These are phyloP conservation scores for Lepiota brunneoincarnata DNA, from an alignment of 768 basidiomycete species.

Conservation along the genomic window DNA sequence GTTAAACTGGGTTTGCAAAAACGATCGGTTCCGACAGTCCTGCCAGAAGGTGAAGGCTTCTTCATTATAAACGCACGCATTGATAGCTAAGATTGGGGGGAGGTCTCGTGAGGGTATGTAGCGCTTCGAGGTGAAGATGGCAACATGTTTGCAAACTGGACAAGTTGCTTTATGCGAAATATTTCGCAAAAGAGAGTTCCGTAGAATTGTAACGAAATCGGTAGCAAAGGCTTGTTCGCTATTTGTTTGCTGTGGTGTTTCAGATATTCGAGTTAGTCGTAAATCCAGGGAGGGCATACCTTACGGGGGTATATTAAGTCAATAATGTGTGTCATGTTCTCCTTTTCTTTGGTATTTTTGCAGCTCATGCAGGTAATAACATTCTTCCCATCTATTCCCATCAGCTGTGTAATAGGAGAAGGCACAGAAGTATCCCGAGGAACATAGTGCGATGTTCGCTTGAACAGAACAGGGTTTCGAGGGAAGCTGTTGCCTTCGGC, in stretches of 20 bases:
- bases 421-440: conserved; percentile 32
- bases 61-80: conserved; percentile 76
- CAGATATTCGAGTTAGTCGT: not conserved
- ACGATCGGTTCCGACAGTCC: conserved; percentile 56
- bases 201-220: conserved; percentile 69
- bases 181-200: conserved; percentile 75
- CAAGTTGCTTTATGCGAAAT: conserved; percentile 87
- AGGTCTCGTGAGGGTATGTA: conserved; percentile 62
- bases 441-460: conserved; percentile 18
- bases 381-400: conserved; percentile 79
- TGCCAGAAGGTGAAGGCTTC: conserved; percentile 77
- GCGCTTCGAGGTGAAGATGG: conserved; percentile 68
- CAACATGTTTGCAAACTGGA: conserved; percentile 74
- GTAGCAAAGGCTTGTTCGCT: conserved; percentile 20
- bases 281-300: conserved; percentile 35
- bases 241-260: not conserved
- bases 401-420: conserved; percentile 81
- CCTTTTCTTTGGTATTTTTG: conserved; percentile 67
- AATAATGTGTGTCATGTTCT: conserved; percentile 76
- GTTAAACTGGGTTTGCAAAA: conserved; percentile 56
- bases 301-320: conserved; percentile 88
- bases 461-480: conserved; percentile 53
- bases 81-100: conserved; percentile 84
- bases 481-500: conserved; percentile 68
- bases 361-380: conserved; percentile 75